Conservation (phyloP, 768 basidiomycete species). For the Sutorius australiensis region DNA sequence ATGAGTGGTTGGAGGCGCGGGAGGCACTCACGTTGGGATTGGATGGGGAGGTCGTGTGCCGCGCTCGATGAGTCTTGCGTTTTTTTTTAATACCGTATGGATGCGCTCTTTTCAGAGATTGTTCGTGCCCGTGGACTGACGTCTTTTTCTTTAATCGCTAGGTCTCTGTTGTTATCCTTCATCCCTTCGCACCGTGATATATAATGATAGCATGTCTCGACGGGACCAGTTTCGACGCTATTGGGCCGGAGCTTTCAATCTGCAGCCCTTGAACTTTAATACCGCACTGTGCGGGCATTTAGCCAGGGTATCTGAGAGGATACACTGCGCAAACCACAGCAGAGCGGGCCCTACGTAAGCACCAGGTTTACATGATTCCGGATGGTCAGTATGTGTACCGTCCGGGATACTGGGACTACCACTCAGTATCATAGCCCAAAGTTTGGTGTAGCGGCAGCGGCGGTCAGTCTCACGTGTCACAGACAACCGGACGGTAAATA, state of each 20-base stretch:
- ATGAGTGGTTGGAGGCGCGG: slow-evolving; percentile 89
- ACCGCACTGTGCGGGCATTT: not conserved
- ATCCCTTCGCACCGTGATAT: not conserved
- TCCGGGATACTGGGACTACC: no score
- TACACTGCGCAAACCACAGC: no score
- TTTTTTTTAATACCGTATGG: not conserved
- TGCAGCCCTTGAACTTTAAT: not conserved
- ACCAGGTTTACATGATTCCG: no score
- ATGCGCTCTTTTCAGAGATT: not conserved
- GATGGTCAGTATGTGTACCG: no score
- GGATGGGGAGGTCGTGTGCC: slow-evolving; percentile 83
- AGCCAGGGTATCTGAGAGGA: not conserved
- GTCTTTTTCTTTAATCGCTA: not conserved
- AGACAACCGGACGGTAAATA: no score
- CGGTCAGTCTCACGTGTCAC: no score
- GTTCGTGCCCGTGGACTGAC: slow-evolving; percentile 2
- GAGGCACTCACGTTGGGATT: slow-evolving; percentile 80
- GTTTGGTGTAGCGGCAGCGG: no score
- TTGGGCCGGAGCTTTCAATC: not conserved
- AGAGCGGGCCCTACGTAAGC: no score
- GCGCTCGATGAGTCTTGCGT: slow-evolving; percentile 49
- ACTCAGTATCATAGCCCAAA: no score
- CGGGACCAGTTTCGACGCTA: not conserved
- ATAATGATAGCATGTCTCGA: not conserved
- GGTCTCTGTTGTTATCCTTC: not conserved